Percentiles rank a stretch among this genome's conserved stretches.
These are phyloP conservation scores for Erysiphe neolycopersici DNA, from an alignment of 2,329 filamentous ascomycete genomes.

Conservation along the genomic window DNA sequence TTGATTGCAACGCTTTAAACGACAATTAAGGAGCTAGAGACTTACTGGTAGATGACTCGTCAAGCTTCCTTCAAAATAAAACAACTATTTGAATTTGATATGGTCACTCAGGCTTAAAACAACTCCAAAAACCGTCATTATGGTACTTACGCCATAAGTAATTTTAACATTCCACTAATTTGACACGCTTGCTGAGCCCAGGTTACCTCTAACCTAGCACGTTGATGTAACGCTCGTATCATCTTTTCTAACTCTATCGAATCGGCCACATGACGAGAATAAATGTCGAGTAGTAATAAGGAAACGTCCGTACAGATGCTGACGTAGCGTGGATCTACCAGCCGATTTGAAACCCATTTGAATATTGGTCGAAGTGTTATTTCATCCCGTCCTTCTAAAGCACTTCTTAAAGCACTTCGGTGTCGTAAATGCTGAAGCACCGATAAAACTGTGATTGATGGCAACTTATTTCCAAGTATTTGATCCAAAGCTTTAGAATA, in stretches of 20 bases:
- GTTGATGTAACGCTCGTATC: conserved; percentile 39
- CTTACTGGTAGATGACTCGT: no score
- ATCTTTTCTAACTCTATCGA: conserved; percentile 45
- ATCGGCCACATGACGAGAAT: conserved; percentile 51
- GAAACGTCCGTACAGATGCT: conserved; percentile 60
- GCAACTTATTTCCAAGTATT: conserved; percentile 35
- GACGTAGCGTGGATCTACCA: conserved; percentile 61
- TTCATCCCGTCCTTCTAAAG: conserved; percentile 60
- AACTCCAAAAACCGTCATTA: conserved; percentile 2
- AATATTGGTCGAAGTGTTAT: conserved; percentile 56
- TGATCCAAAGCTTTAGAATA: conserved; percentile 58
- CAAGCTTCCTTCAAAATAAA: no score
- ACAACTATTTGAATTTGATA: no score
- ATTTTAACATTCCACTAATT: conserved; percentile 71
- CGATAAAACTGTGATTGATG: conserved; percentile 39
- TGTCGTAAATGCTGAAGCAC: conserved; percentile 66
- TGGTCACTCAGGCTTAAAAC: no score
- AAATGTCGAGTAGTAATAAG: conserved; percentile 63
- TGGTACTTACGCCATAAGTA: conserved; percentile 28
- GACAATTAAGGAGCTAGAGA: no score
- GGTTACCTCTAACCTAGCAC: conserved; percentile 55
- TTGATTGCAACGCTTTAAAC: no score
- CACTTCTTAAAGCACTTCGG: conserved; percentile 56
- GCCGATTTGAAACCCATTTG: conserved; percentile 55
- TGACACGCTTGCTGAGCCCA: conserved; percentile 58